Conservation (phyloP, 306 rosid genomes). For the Aeschynomene evenia region DNA sequence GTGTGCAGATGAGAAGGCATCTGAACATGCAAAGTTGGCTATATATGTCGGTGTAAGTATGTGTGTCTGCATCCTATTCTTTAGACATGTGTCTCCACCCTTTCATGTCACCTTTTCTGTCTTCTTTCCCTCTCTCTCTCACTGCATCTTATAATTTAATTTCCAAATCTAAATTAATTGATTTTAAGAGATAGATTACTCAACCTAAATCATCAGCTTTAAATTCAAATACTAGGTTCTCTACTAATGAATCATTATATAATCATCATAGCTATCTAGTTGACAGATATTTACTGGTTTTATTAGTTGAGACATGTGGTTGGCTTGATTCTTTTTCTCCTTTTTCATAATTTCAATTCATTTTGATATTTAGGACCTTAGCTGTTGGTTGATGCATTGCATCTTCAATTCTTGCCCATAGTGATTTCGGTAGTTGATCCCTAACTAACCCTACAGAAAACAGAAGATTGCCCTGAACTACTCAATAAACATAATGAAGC, state of each 20-base stretch:
- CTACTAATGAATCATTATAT: background rate
- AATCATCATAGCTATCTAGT: background rate
- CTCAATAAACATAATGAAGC: too few species aligned
- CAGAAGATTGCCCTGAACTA: too few species aligned
- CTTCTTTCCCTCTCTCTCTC: background rate
- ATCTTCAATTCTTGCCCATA: background rate
- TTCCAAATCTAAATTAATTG: background rate
- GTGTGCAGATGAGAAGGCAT: background rate
- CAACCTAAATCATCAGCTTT: background rate
- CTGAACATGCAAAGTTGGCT: constrained; percentile 1
- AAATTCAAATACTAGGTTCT: background rate
- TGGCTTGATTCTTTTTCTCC: background rate
- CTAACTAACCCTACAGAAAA: too few species aligned
- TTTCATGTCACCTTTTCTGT: background rate
- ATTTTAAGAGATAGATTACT: background rate
- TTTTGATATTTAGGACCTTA: background rate
- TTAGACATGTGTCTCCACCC: background rate
- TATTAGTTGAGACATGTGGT: background rate
- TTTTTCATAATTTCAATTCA: background rate
- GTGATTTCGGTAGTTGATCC: background rate
- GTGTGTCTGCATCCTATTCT: background rate
- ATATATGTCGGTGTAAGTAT: background rate
- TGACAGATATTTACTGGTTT: background rate
- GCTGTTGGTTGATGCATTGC: background rate
- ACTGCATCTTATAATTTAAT: background rate